Percentiles rank a stretch among this genome's conserved stretches.
Evolutionary conservation across 2,329 filamentous ascomycete genomes (phyloP).

Genomic region (Aspergillus sp.): DNA sequence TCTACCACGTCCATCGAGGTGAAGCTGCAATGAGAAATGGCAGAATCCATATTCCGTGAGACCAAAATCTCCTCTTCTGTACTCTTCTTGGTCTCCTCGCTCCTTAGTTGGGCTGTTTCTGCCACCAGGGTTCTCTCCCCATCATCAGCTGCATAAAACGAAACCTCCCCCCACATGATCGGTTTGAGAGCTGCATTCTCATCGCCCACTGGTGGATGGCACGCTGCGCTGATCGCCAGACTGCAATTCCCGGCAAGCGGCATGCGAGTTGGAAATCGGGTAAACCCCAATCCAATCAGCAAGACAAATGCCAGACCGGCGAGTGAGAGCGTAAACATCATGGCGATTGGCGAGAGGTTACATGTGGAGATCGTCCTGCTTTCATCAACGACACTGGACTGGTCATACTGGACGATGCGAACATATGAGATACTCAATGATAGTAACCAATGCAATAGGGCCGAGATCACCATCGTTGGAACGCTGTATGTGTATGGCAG

Average conservation of each 20-base stretch:
- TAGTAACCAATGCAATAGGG: slow-evolving; percentile 39
- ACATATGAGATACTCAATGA: slow-evolving; percentile 37
- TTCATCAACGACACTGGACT: slow-evolving; percentile 11
- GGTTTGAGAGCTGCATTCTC: slow-evolving; percentile 8
- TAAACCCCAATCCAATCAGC: slow-evolving; percentile 9
- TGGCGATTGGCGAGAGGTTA: background rate
- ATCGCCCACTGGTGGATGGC: slow-evolving; percentile 13
- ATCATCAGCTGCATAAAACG: background rate
- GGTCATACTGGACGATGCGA: slow-evolving; percentile 15
- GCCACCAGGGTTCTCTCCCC: background rate
- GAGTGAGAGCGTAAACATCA: background rate
- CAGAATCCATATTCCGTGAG: too few relatives aligned
- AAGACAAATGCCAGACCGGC: background rate
- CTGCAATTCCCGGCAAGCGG: slow-evolving; percentile 21
- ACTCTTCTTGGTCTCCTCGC: too few relatives aligned
- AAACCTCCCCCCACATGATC: slow-evolving; percentile 21
- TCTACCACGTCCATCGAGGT: too few relatives aligned
- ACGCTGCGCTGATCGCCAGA: slow-evolving; percentile 28
- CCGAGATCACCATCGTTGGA: slow-evolving; percentile 27
- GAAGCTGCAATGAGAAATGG: too few relatives aligned
- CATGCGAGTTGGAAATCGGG: slow-evolving; percentile 16
- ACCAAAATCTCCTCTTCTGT: too few relatives aligned
- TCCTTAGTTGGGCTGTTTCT: too few relatives aligned
- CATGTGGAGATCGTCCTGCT: slow-evolving; percentile 1
- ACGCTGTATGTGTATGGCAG: slow-evolving; percentile 38